Conservation (phyloP, 2,329 filamentous ascomycete species). For the Phaeosphaeriaceae sp. region DNA sequence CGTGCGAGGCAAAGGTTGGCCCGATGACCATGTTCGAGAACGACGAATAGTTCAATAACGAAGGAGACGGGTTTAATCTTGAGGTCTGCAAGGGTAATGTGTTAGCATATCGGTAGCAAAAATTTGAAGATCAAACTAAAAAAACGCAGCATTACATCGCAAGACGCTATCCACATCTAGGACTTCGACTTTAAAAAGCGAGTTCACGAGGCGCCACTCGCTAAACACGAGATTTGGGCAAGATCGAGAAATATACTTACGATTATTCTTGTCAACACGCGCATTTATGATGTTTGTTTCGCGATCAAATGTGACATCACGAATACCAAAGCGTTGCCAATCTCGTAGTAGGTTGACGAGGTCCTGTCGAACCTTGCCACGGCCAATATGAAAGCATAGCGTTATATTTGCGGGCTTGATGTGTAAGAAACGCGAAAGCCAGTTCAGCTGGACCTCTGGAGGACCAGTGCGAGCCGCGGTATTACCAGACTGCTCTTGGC, state of each 20-base stretch:
- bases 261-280: conserved; percentile 75
- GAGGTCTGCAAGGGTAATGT: conserved; percentile 62
- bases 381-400: conserved; percentile 76
- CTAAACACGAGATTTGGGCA: conserved; percentile 20
- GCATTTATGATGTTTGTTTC: conserved; percentile 80
- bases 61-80: conserved; percentile 88
- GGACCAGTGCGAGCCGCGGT: conserved; percentile 43
- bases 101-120: conserved; percentile 12
- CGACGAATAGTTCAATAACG: conserved; percentile 84
- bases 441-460: conserved; percentile 66
- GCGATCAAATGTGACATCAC: conserved; percentile 79
- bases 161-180: conserved; percentile 17
- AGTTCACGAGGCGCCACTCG: conserved; percentile 18
- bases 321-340: conserved; percentile 82
- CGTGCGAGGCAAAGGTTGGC: conserved; percentile 79
- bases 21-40: conserved; percentile 82
- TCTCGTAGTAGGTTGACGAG: conserved; percentile 75
- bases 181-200: conserved; percentile 24
- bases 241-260: conserved; percentile 60
- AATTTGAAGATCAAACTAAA: background rate
- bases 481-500: conserved; percentile 54
- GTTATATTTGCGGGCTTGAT: conserved; percentile 82
- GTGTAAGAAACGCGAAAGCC: conserved; percentile 87
- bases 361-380: conserved; percentile 77
- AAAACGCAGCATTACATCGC: conserved; percentile 26